Evolutionary conservation across 768 basidiomycete genomes (phyloP), one percentile per base, ranked within the genome.

Genomic region (Leccinum disarticulatum): DNA sequence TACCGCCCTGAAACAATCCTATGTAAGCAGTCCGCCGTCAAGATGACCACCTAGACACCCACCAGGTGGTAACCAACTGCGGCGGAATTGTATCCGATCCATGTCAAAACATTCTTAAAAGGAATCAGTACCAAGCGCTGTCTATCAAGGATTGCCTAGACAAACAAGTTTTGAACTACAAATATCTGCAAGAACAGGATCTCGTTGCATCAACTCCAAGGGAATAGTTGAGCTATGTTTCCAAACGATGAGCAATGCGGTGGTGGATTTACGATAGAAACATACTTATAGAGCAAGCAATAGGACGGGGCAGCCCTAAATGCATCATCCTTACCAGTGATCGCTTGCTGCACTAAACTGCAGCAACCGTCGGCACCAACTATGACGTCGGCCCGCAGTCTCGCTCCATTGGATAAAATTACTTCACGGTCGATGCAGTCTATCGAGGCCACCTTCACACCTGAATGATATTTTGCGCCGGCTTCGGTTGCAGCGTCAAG

Each of bases 341-440:
- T 68, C 3, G 73, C 65, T 25, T 66, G 68, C 38, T 76, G 68
- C n/a, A 77, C 70, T 31, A 80, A 25, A 22, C 84, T 84, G 15
- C 73, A 68, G 47, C 74, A 74, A 6, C 87, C 87, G 68, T 87
- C 87, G 4, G 87, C 86, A 33, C 82, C 86, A 19, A 87, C 77
- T 55, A 87, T 72, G 30, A 86, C 70, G 66, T 88, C 84, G 15
- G 80, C 81, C 15, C 63, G 65, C 9, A 85, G 56, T 13, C 65
- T 73, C 54, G 79, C 74, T 17, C 83, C 84, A 36, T 68, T 74
- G 25, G 77, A 76, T 27, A 79, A 57, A 1, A 68, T 74, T 6
- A 82, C 76, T 50, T 70, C 67, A 10, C 72, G 61, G 19, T 68
- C 58, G 25, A 77, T 72, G 36, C 62, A 66, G 58, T 78, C 69